These are phyloP conservation scores for Ramicandelaber brevisporus DNA, from an alignment of 192 early-diverging fungal species.

Conservation along the genomic window DNA sequence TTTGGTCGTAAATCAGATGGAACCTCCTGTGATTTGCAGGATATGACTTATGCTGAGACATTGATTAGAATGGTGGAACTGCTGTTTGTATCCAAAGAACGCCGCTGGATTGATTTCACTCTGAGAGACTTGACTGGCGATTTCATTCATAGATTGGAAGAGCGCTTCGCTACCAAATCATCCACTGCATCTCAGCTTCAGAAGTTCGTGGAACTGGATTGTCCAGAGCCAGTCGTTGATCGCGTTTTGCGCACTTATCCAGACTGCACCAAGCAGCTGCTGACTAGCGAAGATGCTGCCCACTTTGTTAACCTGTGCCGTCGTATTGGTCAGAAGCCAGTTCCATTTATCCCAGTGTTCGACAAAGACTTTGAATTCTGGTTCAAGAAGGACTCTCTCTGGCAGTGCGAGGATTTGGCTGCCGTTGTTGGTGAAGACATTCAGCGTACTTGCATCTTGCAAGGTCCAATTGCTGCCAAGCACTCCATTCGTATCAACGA, in stretches of 20 bases:
- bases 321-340: slow-evolving; percentile 54
- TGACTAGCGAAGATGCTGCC: slow-evolving; percentile 9
- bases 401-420: slow-evolving; percentile 72
- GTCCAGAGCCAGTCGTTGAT: slow-evolving; percentile 35
- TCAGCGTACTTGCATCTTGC: slow-evolving; percentile 59
- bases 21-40: slow-evolving; percentile 45
- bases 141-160: slow-evolving; percentile 61
- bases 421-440: slow-evolving; percentile 65
- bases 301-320: slow-evolving; percentile 10
- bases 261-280: slow-evolving; percentile 1
- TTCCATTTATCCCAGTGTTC: slow-evolving; percentile 66
- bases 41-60: slow-evolving; percentile 88
- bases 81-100: slow-evolving; percentile 40
- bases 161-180: slow-evolving; percentile 49
- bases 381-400: slow-evolving; percentile 75
- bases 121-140: slow-evolving; percentile 45
- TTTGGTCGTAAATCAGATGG: slow-evolving; percentile 68
- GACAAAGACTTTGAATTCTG: slow-evolving; percentile 71
- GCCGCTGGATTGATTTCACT: slow-evolving; percentile 54
- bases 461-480: slow-evolving; percentile 61
- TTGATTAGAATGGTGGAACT: slow-evolving; percentile 55
- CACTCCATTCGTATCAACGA: slow-evolving; percentile 49
- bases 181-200: slow-evolving; percentile 33
- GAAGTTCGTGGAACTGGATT: slow-evolving; percentile 27
- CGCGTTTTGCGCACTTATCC: neutral